Conservation (phyloP, 768 basidiomycete species). For the Saitozyma podzolica region DNA sequence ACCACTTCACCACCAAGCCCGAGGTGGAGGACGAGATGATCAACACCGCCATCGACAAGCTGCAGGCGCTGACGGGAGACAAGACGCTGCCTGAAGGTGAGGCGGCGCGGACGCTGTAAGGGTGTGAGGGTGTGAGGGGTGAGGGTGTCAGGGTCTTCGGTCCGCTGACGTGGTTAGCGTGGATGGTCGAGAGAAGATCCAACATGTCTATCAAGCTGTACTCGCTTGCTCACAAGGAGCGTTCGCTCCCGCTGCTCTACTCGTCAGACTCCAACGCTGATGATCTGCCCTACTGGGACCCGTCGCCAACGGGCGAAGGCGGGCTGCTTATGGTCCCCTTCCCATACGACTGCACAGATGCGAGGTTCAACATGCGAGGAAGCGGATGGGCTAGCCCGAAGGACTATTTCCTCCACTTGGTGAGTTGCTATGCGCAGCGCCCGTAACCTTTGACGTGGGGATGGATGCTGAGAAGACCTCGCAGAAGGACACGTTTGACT, state of each 20-base stretch:
- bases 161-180: constrained; percentile 12
- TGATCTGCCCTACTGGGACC: constrained; percentile 27
- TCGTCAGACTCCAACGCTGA: constrained; percentile 29
- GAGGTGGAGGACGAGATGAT: constrained; percentile 35
- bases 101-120: neutral
- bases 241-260: constrained; percentile 26
- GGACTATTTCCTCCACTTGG: constrained; percentile 30
- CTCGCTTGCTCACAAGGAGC: constrained; percentile 21
- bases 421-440: constrained; percentile 4
- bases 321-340: constrained; percentile 31
- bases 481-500: constrained; percentile 29
- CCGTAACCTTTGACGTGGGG: too few relatives aligned
- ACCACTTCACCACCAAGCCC: constrained; percentile 28
- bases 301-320: constrained; percentile 9
- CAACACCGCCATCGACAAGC: constrained; percentile 31
- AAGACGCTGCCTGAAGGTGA: constrained; percentile 31
- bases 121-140: too few relatives aligned
- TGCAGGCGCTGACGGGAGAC: constrained; percentile 38
- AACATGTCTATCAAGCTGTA: constrained; percentile 28
- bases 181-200: constrained; percentile 28
- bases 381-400: constrained; percentile 34
- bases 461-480: neutral
- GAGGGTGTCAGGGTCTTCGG: neutral
- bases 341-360: constrained; percentile 23
- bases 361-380: constrained; percentile 23